These are phyloP conservation scores for Globisporangium paroecandrum DNA, from an alignment of 352 stramenopile genomes.

Conservation along the genomic window DNA sequence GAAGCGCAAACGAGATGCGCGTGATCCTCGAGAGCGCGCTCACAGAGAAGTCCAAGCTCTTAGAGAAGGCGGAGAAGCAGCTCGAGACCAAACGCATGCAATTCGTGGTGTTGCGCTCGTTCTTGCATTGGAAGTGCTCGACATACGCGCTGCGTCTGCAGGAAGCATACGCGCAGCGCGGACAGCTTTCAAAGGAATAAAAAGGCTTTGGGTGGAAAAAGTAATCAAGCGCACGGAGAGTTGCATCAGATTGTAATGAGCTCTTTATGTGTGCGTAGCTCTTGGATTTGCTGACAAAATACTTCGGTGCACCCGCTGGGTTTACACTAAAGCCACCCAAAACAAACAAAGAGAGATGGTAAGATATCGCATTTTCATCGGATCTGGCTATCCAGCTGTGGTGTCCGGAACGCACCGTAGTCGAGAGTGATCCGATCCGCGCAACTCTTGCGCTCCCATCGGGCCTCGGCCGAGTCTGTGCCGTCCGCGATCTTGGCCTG, in stretches of 20 bases:
- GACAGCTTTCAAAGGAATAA: background rate
- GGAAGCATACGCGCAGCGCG: background rate
- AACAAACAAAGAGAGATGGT: background rate
- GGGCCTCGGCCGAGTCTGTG: constrained; percentile 72
- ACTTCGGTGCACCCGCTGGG: background rate
- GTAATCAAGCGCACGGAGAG: background rate
- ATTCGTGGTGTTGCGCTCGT: constrained; percentile 36
- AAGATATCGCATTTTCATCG: background rate
- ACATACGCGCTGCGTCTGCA: constrained; percentile 17
- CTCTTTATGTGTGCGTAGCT: background rate
- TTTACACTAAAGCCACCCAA: background rate
- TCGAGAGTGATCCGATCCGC: constrained; percentile 57
- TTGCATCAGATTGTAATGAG: background rate
- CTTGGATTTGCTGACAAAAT: background rate
- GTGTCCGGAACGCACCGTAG: constrained; percentile 39
- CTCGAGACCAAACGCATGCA: constrained; percentile 29
- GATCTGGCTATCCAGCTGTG: background rate
- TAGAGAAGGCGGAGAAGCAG: constrained; percentile 19
- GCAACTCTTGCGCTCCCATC: constrained; percentile 43
- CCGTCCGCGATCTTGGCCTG: constrained; percentile 96
- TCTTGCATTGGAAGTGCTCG: constrained; percentile 41
- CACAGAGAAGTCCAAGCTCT: constrained; percentile 21
- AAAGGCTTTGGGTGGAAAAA: background rate
- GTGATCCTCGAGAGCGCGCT: constrained; percentile 26
- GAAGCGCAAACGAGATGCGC: constrained; percentile 34